Conservation (phyloP, 1,139 yeast genomes). For the Geotrichum macrosporum region DNA sequence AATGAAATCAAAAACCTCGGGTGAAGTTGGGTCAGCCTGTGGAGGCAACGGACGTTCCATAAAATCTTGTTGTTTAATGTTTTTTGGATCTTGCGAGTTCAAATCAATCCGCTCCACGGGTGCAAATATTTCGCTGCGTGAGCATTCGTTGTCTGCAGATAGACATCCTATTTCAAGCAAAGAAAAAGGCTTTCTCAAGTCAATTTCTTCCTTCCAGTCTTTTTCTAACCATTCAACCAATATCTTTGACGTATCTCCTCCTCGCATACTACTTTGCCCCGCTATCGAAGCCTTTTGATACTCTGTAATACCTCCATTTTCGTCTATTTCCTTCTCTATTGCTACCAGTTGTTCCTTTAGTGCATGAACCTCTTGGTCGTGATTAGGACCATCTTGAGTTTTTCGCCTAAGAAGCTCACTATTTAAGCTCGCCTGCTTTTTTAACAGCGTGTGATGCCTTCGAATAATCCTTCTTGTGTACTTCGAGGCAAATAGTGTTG, state of each 20-base stretch:
- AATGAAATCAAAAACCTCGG: slow-evolving; percentile 52
- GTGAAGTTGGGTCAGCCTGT: slow-evolving; percentile 39
- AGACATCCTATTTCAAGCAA: slow-evolving; percentile 84
- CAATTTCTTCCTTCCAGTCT: slow-evolving; percentile 21
- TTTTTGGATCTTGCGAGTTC: slow-evolving; percentile 65
- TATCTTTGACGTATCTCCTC: slow-evolving; percentile 85
- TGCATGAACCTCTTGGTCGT: slow-evolving; percentile 98
- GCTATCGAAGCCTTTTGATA: slow-evolving; percentile 86
- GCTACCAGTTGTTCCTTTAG: slow-evolving; percentile 89
- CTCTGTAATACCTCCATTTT: slow-evolving; percentile 46
- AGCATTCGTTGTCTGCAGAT: slow-evolving; percentile 63
- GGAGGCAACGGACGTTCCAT: slow-evolving; percentile 70
- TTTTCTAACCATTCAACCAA: slow-evolving; percentile 62
- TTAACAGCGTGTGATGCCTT: slow-evolving; percentile 37
- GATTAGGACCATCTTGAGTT: slow-evolving; percentile 41
- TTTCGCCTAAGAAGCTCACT: slow-evolving; percentile 10
- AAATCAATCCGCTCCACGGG: slow-evolving; percentile 66
- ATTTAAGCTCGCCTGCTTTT: slow-evolving; percentile 31
- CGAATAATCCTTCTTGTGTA: slow-evolving; percentile 36
- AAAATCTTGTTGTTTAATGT: slow-evolving; percentile 71
- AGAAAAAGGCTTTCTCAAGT: slow-evolving; percentile 7
- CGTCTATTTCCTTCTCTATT: slow-evolving; percentile 17
- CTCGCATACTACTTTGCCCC: slow-evolving; percentile 73
- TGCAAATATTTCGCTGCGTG: slow-evolving; percentile 40
- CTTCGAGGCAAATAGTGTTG: slow-evolving; percentile 24